A percentile compares a stretch with the other conserved stretches of the same genome.
These are phyloP conservation scores for Sanghuangporus weigelae DNA, from an alignment of 1,284 basidiomycete genomes.

Conservation along the genomic window DNA sequence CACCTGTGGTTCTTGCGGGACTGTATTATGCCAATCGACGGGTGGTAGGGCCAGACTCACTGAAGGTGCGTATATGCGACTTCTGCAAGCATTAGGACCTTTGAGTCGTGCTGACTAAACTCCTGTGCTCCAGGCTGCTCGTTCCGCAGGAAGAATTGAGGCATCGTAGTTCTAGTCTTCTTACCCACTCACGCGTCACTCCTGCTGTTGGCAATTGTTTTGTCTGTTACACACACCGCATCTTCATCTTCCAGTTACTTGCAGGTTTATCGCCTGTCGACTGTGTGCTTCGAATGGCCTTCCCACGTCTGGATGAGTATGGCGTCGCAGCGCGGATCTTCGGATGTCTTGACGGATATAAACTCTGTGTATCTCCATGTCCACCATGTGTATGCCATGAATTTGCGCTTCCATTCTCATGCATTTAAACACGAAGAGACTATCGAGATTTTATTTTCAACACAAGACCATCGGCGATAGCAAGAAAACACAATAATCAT, in stretches of 20 bases:
- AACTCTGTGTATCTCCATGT: neutral
- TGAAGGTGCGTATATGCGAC: conserved; percentile 68
- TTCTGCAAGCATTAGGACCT: neutral
- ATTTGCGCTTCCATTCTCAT: neutral
- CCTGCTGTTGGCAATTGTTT: neutral
- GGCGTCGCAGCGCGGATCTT: neutral
- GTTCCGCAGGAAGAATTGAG: conserved; percentile 83
- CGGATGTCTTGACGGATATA: neutral
- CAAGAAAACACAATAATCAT: neutral
- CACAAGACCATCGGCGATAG: neutral
- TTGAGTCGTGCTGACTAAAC: neutral
- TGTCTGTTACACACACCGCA: conserved; percentile 6
- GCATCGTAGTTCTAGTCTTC: conserved; percentile 21
- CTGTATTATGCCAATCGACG: conserved; percentile 96
- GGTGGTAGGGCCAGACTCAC: conserved; percentile 98
- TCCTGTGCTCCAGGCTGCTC: conserved; percentile 57
- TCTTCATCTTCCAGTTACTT: neutral
- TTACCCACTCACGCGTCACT: conserved; percentile 14
- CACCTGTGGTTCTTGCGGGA: conserved; percentile 88
- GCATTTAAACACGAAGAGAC: neutral
- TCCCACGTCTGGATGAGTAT: neutral
- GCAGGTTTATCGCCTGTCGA: neutral
- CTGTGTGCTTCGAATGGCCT: neutral
- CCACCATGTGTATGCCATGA: neutral
- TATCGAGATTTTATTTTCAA: neutral